phyloP scores from a whole-genome alignment of 805 yeast species.

The Hyphopichia homilentoma region DNA sequence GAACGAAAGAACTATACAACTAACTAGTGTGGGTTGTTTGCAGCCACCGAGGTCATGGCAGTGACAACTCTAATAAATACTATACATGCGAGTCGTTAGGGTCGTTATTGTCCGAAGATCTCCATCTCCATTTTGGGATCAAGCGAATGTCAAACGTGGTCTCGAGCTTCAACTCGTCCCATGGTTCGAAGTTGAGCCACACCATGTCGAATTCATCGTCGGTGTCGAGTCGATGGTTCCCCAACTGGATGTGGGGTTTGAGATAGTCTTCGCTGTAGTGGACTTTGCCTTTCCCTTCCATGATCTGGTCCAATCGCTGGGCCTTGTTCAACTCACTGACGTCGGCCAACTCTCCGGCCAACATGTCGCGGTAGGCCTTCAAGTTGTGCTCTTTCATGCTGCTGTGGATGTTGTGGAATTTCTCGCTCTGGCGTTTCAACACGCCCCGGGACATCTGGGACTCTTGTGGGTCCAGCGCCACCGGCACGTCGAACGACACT shows the following conservation, averaged over 20 bases:
- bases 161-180: conserved; percentile 41
- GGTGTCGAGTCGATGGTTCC: conserved; percentile 30
- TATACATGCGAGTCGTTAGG: conserved; percentile 5
- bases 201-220: conserved; percentile 43
- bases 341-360: conserved; percentile 22
- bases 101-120: conserved; percentile 4
- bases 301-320: conserved; percentile 26
- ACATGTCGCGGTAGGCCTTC: conserved; percentile 13
- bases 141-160: conserved; percentile 37
- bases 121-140: conserved; percentile 28
- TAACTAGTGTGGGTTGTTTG: neutral
- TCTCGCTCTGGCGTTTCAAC: neutral
- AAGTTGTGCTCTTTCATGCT: conserved; percentile 22
- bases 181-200: conserved; percentile 43
- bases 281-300: conserved; percentile 28
- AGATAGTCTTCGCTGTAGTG: conserved; percentile 22
- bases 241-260: conserved; percentile 36
- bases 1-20: neutral
- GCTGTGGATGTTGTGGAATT: conserved; percentile 14
- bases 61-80: no score
- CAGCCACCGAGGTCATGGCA: neutral
- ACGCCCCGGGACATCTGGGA: neutral
- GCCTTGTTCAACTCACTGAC: conserved; percentile 38
- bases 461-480: no score
- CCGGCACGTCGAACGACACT: neutral